Evolutionary conservation across 2,329 filamentous ascomycete species (phyloP), one percentile per base, ranked within the genome.

Genomic region (Monilinia polystroma): DNA sequence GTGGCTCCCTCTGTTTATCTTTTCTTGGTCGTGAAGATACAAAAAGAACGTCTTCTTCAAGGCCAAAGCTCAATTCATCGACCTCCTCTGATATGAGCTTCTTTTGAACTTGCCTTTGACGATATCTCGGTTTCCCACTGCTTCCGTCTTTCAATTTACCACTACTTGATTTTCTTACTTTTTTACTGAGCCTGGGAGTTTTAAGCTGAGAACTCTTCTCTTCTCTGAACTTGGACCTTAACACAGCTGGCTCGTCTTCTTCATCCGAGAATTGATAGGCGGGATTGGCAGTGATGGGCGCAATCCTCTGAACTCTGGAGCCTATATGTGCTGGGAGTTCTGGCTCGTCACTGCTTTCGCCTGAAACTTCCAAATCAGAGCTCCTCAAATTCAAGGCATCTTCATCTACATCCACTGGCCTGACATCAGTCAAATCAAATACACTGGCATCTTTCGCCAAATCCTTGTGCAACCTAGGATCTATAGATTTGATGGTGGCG

Each of bases 41-140:
- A 8, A 73, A 54, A 18, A 73, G 47, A 63, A 72, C 69, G 7
- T 72, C 73, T n/a, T 73, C 58, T 4, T 52, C 68, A 51, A 60
- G 20, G 4, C 45, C 47, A 26, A 75, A 64, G 63, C 72, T 75
- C 12, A 76, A 67, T 60, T 75, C 74, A 52, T 76, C 74, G n/a
- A 72, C 41, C 20, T 73, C 73, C 26, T 73, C 71, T 10, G 63
- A 64, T 32, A 64, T 60, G 5, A 67, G 35, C 4, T 58, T 20
- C n/a, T 55, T 35, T 10, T 16, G 56, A 49, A 58, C 20, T 32
- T 38, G 56, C 2, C 63, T 62, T 57, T 65, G 59, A 45, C 56
- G 52, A 53, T 67, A 23, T 56, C 41, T 67, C 16, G 54, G 41
- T 52, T 60, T 23, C 32, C 16, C 32, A 18, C n/a, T 45, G 1